Evolutionary conservation across 2,329 filamentous ascomycete species (phyloP), one percentile per base, ranked within the genome.

Genomic region (Cadophora gregata): DNA sequence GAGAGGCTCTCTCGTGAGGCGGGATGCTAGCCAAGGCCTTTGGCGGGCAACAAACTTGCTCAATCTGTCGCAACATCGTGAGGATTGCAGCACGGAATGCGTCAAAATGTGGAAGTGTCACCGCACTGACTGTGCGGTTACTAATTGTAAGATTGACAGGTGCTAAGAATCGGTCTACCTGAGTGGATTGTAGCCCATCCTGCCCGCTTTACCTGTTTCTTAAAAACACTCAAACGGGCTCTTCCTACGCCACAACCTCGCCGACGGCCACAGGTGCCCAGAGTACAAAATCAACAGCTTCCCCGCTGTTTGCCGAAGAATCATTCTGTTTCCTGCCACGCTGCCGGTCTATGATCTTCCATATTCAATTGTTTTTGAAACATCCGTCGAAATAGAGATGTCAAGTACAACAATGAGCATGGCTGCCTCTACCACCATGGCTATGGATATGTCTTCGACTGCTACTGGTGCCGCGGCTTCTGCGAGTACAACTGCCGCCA

Each of bases 301-400:
- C 8, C 6, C 50, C 50, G 25, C 50, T n/a, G n/a, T n/a, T 47
- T 47, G 24, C 3, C 5, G 12, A 27, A 27, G 21, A 25, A 51
- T 27, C 24, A 16, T 8, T 10, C 25, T 38, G 31, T 58, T 38
- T 58, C 6, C 33, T 58, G 21, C 53, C 8, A 25, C 53, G 5
- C 19, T 24, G 25, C n/a, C n/a, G 14, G 10, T 31, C 19, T 10
- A 29, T 24, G 24, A 60, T n/a, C 25, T 29, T n/a, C 38, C n/a
- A 48, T 25, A 29, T 31, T 60, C 14, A 16, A 48, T 31, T 27
- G 21, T 27, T 8, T 27, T 31, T 21, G 36, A 31, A 62, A 38
- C 45, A 62, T n/a, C 42, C 48, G 25, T 25, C 21, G 68, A 65
- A 4, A 71, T 73, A 69, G 67, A 72, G 66, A 73, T 73, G 72